phyloP scores from a whole-genome alignment of 371 early-diverging fungal species.

The Apophysomyces ossiformis region DNA sequence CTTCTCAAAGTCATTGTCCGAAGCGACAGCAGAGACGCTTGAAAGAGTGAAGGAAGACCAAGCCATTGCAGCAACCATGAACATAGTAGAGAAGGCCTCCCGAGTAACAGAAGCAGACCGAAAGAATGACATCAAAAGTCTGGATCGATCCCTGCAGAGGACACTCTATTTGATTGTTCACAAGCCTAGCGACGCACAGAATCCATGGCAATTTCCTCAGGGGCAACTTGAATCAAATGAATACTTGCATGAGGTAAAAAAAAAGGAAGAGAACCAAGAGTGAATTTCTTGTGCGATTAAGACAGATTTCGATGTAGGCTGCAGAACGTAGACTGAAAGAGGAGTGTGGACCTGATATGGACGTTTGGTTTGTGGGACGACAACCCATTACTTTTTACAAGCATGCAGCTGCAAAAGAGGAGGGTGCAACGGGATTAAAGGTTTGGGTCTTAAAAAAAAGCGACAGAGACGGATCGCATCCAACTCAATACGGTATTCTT shows the following conservation, averaged over 20 bases:
- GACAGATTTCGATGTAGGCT: slow-evolving; percentile 41
- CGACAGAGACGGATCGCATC: neutral
- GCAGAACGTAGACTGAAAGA: slow-evolving; percentile 76
- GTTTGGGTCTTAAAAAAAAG: slow-evolving; percentile 15
- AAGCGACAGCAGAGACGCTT: slow-evolving; percentile 35
- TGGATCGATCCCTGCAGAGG: slow-evolving; percentile 76
- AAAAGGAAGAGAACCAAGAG: neutral
- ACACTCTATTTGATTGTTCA: slow-evolving; percentile 78
- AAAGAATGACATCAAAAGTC: slow-evolving; percentile 65
- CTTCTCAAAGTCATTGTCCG: slow-evolving; percentile 34
- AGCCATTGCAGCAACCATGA: slow-evolving; percentile 39
- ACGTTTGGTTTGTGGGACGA: slow-evolving; percentile 86
- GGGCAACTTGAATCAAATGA: slow-evolving; percentile 68
- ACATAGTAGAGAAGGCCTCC: slow-evolving; percentile 50
- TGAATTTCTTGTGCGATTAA: neutral
- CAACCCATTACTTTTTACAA: slow-evolving; percentile 79
- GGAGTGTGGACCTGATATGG: slow-evolving; percentile 78
- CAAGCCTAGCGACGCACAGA: slow-evolving; percentile 49
- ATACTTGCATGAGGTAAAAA: slow-evolving; percentile 70
- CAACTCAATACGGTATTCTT: no score
- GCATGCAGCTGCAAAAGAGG: slow-evolving; percentile 44
- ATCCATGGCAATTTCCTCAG: slow-evolving; percentile 82
- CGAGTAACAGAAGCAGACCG: slow-evolving; percentile 73
- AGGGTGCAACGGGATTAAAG: slow-evolving; percentile 37
- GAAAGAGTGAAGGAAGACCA: slow-evolving; percentile 49